Evolutionary conservation across 2,329 filamentous ascomycete species (phyloP).

Genomic region (Fusarium sp.): DNA sequence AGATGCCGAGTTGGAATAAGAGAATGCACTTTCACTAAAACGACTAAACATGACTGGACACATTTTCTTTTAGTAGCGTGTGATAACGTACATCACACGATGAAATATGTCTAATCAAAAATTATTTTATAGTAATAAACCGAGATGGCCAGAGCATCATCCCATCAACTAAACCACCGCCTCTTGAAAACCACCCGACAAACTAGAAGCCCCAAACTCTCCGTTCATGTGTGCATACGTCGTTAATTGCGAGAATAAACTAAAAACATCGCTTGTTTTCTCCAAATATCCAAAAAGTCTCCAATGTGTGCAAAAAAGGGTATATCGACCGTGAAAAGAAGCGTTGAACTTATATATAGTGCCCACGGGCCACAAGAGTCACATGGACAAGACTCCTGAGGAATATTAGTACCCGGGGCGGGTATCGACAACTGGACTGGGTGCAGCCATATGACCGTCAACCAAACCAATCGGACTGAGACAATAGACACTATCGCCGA

Average conservation of each 20-base stretch:
- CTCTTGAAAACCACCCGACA: conserved; percentile 18
- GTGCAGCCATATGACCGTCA: conserved; percentile 7
- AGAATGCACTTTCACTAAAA: conserved; percentile 3
- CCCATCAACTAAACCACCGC: conserved; percentile 19
- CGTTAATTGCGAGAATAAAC: conserved; percentile 44
- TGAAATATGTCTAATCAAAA: conserved; percentile 46
- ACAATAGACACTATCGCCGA: conserved; percentile 55
- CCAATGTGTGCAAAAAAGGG: conserved; percentile 47
- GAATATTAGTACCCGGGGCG: conserved; percentile 37
- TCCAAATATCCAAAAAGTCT: conserved; percentile 45
- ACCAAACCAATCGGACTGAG: conserved; percentile 31
- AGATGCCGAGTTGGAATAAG: neutral
- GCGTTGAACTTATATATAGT: conserved; percentile 48
- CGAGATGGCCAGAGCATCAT: conserved; percentile 34
- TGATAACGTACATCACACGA: conserved; percentile 35
- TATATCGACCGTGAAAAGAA: conserved; percentile 52
- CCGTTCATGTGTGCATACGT: conserved; percentile 48
- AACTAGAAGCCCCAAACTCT: conserved; percentile 26
- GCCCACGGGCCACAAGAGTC: conserved; percentile 40
- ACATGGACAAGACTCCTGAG: conserved; percentile 20
- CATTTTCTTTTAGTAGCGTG: conserved; percentile 33
- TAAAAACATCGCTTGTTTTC: conserved; percentile 44
- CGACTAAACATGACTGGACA: conserved; percentile 36
- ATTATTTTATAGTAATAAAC: conserved; percentile 35
- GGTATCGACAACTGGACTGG: conserved; percentile 32